Evolutionary conservation across 257 asterid species (phyloP).

Genomic region (Ilex asprella): DNA sequence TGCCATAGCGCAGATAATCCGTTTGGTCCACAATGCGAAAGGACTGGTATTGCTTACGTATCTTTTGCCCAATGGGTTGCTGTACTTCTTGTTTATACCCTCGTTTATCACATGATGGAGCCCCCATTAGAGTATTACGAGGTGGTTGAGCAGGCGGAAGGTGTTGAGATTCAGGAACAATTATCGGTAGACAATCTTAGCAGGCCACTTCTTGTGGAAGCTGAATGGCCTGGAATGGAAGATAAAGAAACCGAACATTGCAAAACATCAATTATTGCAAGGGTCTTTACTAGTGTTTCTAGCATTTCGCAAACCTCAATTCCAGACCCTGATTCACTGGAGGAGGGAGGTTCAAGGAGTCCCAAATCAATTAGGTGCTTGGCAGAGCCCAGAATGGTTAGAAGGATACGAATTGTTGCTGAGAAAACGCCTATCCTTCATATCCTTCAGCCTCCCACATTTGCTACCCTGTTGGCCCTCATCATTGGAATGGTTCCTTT

Average conservation of each 20-base stretch:
- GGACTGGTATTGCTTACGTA: conserved; percentile 73
- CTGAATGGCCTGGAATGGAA: conserved; percentile 99
- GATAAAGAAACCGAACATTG: conserved; percentile 78
- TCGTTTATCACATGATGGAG: conserved; percentile 99
- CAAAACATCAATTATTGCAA: conserved; percentile 71
- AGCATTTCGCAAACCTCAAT: conserved; percentile 32
- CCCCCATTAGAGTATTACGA: conserved; percentile 72
- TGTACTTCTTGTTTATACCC: conserved; percentile 80
- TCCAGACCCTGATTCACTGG: conserved; percentile 43
- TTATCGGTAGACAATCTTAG: conserved; percentile 47
- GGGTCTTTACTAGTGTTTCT: conserved; percentile 25
- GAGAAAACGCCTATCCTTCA: conserved; percentile 69
- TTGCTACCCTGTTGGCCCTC: conserved; percentile 75
- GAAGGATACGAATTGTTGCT: conserved; percentile 65
- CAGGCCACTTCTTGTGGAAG: conserved; percentile 89
- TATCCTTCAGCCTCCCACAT: conserved; percentile 81
- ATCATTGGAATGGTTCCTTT: conserved; percentile 74
- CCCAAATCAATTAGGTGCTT: conserved; percentile 66
- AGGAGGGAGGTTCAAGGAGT: conserved; percentile 44
- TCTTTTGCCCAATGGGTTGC: conserved; percentile 95
- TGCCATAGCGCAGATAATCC: conserved; percentile 63
- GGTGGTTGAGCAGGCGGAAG: conserved; percentile 35
- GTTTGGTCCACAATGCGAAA: conserved; percentile 60
- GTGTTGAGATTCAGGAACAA: conserved; percentile 50
- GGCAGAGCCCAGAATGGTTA: conserved; percentile 75